Evolutionary conservation across 2,329 filamentous ascomycete species (phyloP), one percentile per base, ranked within the genome.

Genomic region (Diaporthe sp.): DNA sequence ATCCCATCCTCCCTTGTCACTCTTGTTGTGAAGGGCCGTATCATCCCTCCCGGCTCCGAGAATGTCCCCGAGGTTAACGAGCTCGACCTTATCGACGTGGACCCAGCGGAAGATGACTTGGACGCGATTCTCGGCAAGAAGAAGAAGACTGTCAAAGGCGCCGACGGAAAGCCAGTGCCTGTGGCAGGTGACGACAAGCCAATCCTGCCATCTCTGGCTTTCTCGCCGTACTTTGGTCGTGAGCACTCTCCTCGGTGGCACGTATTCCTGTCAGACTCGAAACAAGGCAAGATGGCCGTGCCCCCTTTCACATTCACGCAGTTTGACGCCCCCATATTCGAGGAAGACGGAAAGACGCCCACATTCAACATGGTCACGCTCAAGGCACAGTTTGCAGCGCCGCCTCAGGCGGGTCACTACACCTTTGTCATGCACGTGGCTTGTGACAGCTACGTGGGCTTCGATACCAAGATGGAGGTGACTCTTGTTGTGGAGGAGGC

Each of bases 331-430:
- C 94, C 95, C 42, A 92, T 98, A 44, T 94, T 97, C 78, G 92
- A 94, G 79, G 92, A 92, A 55, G 90, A 92, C 77, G 95, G 94
- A 80, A 94, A 94, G 82, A 84, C 83, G 61, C 96, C 96, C 2
- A 98, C 97, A 2, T 99, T 95, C 86, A 93, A 96, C 81, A 93
- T 99, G 86, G 96, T 98, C 85, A 99, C 97, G 4, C 88, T 98
- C 81, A 98, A 98, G 89, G 96, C 97, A 84, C 95, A 98, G 84
- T 99, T 99, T 85, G 95, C 96, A 79, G 96, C 97, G 1, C 97
- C 97, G 58, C 95, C 96, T 34, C 94, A 98, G 83, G 91, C 95
- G 7, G 97, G 96, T 61, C 94, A 96, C 84, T 99, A 98, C 86
- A 96, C 94, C 1, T 99, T 99, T 83, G 94, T 95, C 77, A 94